Conservation (phyloP, 2,329 filamentous ascomycete species). For the Hymenoscyphus linearis region DNA sequence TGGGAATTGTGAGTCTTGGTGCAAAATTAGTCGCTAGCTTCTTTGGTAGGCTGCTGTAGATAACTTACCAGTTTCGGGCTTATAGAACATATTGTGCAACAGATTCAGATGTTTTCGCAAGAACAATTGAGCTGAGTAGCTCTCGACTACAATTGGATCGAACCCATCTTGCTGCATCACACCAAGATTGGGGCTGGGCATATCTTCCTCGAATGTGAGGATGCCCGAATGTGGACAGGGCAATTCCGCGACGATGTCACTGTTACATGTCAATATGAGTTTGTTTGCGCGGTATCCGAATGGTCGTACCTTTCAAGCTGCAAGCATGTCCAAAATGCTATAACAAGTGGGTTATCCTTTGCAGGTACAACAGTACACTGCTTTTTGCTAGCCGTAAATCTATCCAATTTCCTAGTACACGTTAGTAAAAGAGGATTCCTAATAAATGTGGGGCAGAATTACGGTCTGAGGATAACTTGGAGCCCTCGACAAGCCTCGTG, state of each 20-base stretch:
- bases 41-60: conserved; percentile 23
- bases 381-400: conserved; percentile 36
- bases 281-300: not conserved
- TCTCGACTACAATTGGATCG: conserved; percentile 46
- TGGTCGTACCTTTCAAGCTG: conserved; percentile 76
- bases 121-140: conserved; percentile 59
- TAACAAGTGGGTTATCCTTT: conserved; percentile 58
- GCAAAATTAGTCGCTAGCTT: conserved; percentile 21
- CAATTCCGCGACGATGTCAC: conserved; percentile 88
- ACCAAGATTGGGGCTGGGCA: conserved; percentile 58
- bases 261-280: conserved; percentile 33
- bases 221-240: conserved; percentile 56
- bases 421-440: conserved; percentile 6
- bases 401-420: conserved; percentile 30
- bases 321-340: conserved; percentile 89
- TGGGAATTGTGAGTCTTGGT: conserved; percentile 20
- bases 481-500: conserved; percentile 51
- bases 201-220: conserved; percentile 55
- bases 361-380: conserved; percentile 11
- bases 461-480: conserved; percentile 70
- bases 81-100: conserved; percentile 44
- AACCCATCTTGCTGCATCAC: conserved; percentile 41
- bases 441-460: conserved; percentile 1
- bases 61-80: conserved; percentile 24
- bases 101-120: conserved; percentile 60